Percentiles rank a stretch among this genome's conserved stretches.
Conservation (phyloP, 768 basidiomycete genomes). For the Tylopilus vinaceipallidus region DNA sequence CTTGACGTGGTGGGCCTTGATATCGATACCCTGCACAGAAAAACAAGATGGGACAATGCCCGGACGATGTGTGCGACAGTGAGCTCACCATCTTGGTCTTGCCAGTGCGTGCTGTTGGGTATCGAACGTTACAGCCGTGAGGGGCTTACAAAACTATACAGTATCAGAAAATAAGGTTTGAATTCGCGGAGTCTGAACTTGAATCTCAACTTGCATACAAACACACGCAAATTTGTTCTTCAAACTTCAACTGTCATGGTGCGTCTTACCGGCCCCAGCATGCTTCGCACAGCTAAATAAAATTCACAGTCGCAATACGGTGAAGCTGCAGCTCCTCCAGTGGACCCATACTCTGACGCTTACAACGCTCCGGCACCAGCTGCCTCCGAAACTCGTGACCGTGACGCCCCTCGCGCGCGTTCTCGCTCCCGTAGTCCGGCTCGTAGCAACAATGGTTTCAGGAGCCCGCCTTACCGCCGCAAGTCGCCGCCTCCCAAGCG, state of each 20-base stretch:
- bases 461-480: slow-evolving; percentile 57
- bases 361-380: slow-evolving; percentile 65
- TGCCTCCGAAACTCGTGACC: slow-evolving; percentile 45
- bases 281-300: not conserved
- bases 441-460: slow-evolving; percentile 51
- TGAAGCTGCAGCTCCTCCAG: slow-evolving; percentile 53
- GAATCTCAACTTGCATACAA: slow-evolving; percentile 38
- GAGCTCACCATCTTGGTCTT: slow-evolving; percentile 83
- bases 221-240: slow-evolving; percentile 40
- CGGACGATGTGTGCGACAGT: slow-evolving; percentile 35
- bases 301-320: slow-evolving; percentile 53
- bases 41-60: slow-evolving; percentile 11
- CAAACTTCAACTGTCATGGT: slow-evolving; percentile 70
- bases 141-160: slow-evolving; percentile 74
- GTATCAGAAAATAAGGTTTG: slow-evolving; percentile 40
- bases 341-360: slow-evolving; percentile 82
- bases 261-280: slow-evolving; percentile 18
- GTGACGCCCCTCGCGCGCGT: slow-evolving; percentile 61
- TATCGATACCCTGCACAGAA: slow-evolving; percentile 84
- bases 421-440: slow-evolving; percentile 74
- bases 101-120: slow-evolving; percentile 51
- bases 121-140: slow-evolving; percentile 35
- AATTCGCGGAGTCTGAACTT: slow-evolving; percentile 28
- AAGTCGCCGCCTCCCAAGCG: slow-evolving; percentile 61
- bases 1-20: slow-evolving; percentile 97